These are phyloP conservation scores for Tetrapisispora iriomotensis DNA, from an alignment of 805 yeast genomes.

Conservation along the genomic window DNA sequence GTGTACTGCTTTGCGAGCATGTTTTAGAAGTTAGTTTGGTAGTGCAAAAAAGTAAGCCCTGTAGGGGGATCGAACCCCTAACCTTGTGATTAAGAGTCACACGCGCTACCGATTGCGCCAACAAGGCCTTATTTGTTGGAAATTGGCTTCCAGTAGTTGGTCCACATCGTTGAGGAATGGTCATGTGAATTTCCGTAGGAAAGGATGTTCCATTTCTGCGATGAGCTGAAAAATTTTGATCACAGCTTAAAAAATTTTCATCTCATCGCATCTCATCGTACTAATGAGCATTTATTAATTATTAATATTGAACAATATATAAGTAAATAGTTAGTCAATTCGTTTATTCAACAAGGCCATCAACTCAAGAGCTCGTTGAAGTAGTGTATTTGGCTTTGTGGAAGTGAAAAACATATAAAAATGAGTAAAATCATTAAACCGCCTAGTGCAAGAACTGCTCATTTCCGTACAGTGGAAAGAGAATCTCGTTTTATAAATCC, in stretches of 20 bases:
- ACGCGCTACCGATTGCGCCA: conserved; percentile 17
- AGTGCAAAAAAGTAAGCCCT: conserved; percentile 9
- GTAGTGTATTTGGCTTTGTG: no score
- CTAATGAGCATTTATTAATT: neutral
- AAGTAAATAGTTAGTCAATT: neutral
- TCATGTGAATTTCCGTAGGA: no score
- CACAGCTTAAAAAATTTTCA: conserved; percentile 1
- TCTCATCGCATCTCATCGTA: conserved; percentile 12
- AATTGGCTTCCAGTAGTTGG: no score
- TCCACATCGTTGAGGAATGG: no score
- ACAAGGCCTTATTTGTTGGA: conserved; percentile 6
- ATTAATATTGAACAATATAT: neutral
- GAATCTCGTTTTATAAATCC: conserved; percentile 81
- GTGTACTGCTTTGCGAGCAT: no score
- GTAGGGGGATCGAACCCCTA: conserved; percentile 14
- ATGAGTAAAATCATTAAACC: conserved; percentile 28
- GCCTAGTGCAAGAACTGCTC: conserved; percentile 32
- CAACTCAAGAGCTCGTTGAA: no score
- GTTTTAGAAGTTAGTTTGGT: no score
- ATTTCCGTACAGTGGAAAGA: conserved; percentile 68
- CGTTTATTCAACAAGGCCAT: no score
- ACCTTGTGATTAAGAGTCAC: conserved; percentile 14
- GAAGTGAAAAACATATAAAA: no score
- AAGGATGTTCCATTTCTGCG: neutral
- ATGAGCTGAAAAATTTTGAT: neutral